Evolutionary conservation across 2,329 filamentous ascomycete species (phyloP).

Genomic region (Alternaria postmessia): DNA sequence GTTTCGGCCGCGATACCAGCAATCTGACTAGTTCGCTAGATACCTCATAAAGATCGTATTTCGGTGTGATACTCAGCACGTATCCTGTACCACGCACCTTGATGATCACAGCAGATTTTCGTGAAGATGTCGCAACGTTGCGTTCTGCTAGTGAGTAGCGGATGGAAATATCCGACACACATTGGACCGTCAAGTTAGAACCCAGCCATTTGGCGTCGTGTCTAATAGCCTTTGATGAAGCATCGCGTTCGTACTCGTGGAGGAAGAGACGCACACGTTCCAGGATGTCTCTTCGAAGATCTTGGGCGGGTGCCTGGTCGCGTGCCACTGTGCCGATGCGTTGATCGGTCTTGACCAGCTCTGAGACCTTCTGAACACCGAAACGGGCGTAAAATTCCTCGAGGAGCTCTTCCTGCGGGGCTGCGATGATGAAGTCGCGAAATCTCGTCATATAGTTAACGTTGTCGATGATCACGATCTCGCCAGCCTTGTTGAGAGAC

Average conservation of each 20-base stretch:
- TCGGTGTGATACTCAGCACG: slow-evolving; percentile 78
- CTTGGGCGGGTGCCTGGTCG: slow-evolving; percentile 73
- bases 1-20: slow-evolving; percentile 80
- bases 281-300: slow-evolving; percentile 80
- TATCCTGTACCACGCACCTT: slow-evolving; percentile 72
- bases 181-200: slow-evolving; percentile 78
- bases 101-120: slow-evolving; percentile 74
- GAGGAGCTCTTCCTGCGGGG: slow-evolving; percentile 86
- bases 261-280: slow-evolving; percentile 91
- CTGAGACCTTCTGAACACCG: slow-evolving; percentile 78
- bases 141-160: slow-evolving; percentile 78
- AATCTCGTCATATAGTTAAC: slow-evolving; percentile 77
- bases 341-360: slow-evolving; percentile 79
- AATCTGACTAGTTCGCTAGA: slow-evolving; percentile 85
- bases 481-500: slow-evolving; percentile 75
- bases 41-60: slow-evolving; percentile 88
- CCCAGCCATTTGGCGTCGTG: slow-evolving; percentile 92
- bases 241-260: slow-evolving; percentile 78
- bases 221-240: slow-evolving; percentile 67
- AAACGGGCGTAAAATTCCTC: slow-evolving; percentile 86
- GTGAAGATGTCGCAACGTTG: slow-evolving; percentile 56
- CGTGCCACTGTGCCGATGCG: slow-evolving; percentile 71
- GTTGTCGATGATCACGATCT: slow-evolving; percentile 71
- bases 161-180: slow-evolving; percentile 80
- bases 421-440: slow-evolving; percentile 81